These are phyloP conservation scores for Irpex rosettiformis DNA, from an alignment of 1,284 basidiomycete species.

Conservation along the genomic window DNA sequence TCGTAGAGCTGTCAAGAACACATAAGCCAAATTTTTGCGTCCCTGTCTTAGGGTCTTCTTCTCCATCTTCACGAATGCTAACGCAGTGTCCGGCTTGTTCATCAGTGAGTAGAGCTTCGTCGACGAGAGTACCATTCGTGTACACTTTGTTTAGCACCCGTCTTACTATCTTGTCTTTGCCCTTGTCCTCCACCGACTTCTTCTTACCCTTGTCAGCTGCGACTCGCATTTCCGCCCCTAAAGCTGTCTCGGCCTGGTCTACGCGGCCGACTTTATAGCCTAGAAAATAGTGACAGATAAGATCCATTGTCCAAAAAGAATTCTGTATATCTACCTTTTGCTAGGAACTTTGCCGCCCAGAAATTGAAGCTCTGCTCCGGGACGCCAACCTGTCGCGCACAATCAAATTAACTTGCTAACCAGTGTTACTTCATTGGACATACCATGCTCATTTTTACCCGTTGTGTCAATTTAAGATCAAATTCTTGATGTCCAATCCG, in stretches of 20 bases:
- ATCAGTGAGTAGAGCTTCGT: constrained; percentile 84
- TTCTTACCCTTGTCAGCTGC: constrained; percentile 66
- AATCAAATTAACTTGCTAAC: not conserved
- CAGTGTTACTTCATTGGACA: not conserved
- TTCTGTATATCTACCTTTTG: constrained; percentile 53
- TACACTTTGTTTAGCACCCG: constrained; percentile 95
- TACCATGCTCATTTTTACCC: constrained; percentile 99
- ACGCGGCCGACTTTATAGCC: constrained; percentile 98
- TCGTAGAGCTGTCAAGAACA: constrained; percentile 94
- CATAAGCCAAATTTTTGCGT: constrained; percentile 82
- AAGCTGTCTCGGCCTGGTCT: constrained; percentile 93
- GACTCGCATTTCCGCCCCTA: constrained; percentile 79
- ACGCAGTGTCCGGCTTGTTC: constrained; percentile 97
- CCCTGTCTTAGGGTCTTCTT: constrained; percentile 39
- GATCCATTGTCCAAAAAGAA: not conserved
- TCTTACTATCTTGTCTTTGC: constrained; percentile 74
- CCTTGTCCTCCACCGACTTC: constrained; percentile 41
- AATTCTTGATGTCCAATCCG: constrained; percentile 88
- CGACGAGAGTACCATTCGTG: constrained; percentile 96
- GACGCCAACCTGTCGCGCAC: constrained; percentile 75
- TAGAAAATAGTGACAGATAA: constrained; percentile 23
- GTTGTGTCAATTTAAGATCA: constrained; percentile 85
- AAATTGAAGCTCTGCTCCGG: constrained; percentile 94
- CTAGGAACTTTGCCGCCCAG: constrained; percentile 87
- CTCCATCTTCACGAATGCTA: constrained; percentile 71